phyloP scores from a whole-genome alignment of 2,329 filamentous ascomycete genomes.

The Pyricularia sp. region DNA sequence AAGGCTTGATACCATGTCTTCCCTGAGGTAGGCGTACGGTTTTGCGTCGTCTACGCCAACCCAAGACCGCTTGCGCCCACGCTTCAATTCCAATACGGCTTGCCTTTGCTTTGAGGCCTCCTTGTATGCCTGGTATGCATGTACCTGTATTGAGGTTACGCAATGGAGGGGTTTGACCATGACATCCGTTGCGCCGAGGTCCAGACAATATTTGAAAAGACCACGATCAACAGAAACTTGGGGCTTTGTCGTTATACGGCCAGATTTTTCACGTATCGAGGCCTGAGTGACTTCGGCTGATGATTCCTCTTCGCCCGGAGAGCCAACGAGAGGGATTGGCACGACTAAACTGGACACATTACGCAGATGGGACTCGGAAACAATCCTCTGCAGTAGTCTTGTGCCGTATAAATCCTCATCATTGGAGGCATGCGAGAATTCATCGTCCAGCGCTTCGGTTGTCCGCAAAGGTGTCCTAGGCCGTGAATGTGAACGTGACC shows the following conservation, averaged over 20 bases:
- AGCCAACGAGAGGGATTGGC: conserved; percentile 43
- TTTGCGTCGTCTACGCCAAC: conserved; percentile 78
- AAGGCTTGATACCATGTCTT: conserved; percentile 86
- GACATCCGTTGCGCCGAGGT: conserved; percentile 80
- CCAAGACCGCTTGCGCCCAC: conserved; percentile 81
- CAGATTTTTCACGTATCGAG: conserved; percentile 12
- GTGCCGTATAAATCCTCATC: conserved; percentile 46
- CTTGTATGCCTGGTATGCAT: conserved; percentile 75
- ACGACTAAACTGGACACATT: conserved; percentile 48
- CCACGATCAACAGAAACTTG: conserved; percentile 26
- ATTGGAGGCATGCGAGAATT: conserved; percentile 27
- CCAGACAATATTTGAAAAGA: conserved; percentile 63
- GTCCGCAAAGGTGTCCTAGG: conserved; percentile 32
- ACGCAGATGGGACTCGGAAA: conserved; percentile 47
- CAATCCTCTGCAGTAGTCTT: conserved; percentile 43
- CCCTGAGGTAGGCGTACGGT: conserved; percentile 80
- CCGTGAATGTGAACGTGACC: conserved; percentile 19
- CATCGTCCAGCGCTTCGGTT: conserved; percentile 24
- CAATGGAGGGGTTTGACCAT: conserved; percentile 72
- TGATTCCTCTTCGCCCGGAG: conserved; percentile 14
- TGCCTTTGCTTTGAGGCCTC: conserved; percentile 66
- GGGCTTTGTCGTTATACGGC: conserved; percentile 15
- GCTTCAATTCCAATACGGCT: conserved; percentile 60
- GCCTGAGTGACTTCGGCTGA: background rate
- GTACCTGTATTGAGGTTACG: conserved; percentile 67